Conservation (phyloP, 805 yeast genomes). For the Myxozyma nipponensis region DNA sequence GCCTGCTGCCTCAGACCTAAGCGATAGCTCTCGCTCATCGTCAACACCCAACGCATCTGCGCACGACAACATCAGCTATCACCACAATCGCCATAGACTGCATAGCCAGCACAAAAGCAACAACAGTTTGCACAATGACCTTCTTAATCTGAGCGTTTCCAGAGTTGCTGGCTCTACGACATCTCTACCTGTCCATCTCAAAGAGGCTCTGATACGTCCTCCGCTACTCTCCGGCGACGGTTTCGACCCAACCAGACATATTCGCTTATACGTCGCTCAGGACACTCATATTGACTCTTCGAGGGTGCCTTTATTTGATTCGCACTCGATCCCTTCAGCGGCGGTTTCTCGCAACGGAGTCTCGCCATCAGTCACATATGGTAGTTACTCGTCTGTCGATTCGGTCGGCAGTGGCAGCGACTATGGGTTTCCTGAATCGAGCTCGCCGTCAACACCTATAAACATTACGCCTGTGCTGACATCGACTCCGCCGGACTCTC, state of each 20-base stretch:
- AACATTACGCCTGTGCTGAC: neutral
- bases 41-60: neutral
- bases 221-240: neutral
- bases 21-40: too few species aligned
- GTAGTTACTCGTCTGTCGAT: constrained; percentile 3
- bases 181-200: neutral
- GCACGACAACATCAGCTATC: too few species aligned
- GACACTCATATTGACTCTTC: neutral
- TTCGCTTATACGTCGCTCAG: constrained; percentile 2
- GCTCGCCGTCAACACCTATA: too few species aligned
- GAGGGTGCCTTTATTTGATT: constrained; percentile 1
- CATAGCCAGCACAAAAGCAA: too few species aligned
- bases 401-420: neutral
- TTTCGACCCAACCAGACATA: constrained; percentile 2
- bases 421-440: neutral
- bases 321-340: neutral
- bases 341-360: neutral
- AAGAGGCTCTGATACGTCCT: neutral
- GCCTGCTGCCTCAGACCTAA: too few species aligned
- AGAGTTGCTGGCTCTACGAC: neutral
- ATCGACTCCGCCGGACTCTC: constrained; percentile 5
- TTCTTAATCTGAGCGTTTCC: neutral
- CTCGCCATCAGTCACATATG: neutral
- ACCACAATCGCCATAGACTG: too few species aligned
- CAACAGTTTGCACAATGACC: neutral